These are phyloP conservation scores for Tripidium arundinaceum DNA, from an alignment of 202 grass and related monocot genomes.

Conservation along the genomic window DNA sequence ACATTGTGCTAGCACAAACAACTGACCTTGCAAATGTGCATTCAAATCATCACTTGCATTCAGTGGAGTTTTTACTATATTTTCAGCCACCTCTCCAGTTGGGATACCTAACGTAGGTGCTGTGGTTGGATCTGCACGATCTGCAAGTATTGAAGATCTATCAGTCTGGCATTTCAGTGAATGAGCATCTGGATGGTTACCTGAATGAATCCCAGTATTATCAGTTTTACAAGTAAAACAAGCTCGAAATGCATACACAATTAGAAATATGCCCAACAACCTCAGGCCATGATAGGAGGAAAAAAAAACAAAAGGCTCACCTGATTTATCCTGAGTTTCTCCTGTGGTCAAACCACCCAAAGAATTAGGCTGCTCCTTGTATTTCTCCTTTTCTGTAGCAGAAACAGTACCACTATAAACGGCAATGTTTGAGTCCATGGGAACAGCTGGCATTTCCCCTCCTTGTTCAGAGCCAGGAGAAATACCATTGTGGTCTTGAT, in stretches of 20 bases:
- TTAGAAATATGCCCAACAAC: background rate
- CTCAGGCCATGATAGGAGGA: too few relatives aligned
- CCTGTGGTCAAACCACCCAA: too few relatives aligned
- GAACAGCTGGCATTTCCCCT: too few relatives aligned
- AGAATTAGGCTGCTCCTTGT: too few relatives aligned
- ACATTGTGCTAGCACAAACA: conserved; percentile 26
- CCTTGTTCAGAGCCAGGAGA: too few relatives aligned
- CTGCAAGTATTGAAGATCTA: conserved; percentile 2
- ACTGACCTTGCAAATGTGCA: conserved; percentile 44
- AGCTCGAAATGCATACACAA: background rate
- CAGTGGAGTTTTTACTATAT: background rate
- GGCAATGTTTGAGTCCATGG: too few relatives aligned
- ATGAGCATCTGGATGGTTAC: conserved; percentile 22
- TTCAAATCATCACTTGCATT: conserved; percentile 20
- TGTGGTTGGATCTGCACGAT: conserved; percentile 15
- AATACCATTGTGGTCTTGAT: conserved; percentile 9
- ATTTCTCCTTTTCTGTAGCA: too few relatives aligned
- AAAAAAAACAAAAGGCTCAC: too few relatives aligned
- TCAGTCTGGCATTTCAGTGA: conserved; percentile 17
- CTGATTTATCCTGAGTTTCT: too few relatives aligned
- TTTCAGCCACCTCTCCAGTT: background rate
- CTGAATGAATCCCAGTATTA: conserved; percentile 15
- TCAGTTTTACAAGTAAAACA: conserved; percentile 20
- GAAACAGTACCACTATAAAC: too few relatives aligned
- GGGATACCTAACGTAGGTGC: background rate